Conservation (phyloP, 208 protist genomes). For the Trypanosoma brucei region DNA sequence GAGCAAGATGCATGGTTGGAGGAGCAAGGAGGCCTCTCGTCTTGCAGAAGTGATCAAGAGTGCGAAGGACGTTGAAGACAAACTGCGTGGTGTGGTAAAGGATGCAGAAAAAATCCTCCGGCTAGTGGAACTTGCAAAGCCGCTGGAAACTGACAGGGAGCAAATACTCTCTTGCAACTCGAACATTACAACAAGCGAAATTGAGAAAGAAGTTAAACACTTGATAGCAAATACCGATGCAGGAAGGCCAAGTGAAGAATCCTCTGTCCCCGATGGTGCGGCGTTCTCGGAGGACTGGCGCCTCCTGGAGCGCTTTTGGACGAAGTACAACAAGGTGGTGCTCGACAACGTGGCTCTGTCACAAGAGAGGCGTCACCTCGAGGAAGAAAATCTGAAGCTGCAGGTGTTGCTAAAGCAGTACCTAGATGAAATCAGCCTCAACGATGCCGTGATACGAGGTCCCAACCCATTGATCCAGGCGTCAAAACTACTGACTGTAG, state of each 20-base stretch:
- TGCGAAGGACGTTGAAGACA: constrained; percentile 72
- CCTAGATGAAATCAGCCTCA: constrained; percentile 94
- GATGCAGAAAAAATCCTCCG: constrained; percentile 88
- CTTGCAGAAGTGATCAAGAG: constrained; percentile 90
- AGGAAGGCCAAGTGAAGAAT: constrained; percentile 19
- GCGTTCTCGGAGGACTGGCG: constrained; percentile 83
- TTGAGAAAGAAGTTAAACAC: constrained; percentile 68
- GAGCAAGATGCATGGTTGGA: constrained; percentile 91
- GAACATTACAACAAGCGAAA: constrained; percentile 55
- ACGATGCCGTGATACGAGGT: constrained; percentile 82
- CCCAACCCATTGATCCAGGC: constrained; percentile 54
- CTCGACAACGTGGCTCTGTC: constrained; percentile 93
- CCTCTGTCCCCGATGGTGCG: constrained; percentile 23
- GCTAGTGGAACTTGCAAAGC: constrained; percentile 90
- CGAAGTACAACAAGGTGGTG: constrained; percentile 93
- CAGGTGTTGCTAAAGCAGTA: constrained; percentile 92
- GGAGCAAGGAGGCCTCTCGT: constrained; percentile 73
- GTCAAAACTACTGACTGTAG: constrained; percentile 56
- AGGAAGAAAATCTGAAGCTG: constrained; percentile 88
- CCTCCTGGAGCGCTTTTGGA: constrained; percentile 92
- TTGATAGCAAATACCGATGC: constrained; percentile 43
- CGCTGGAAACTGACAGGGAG: constrained; percentile 95
- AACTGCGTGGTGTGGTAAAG: constrained; percentile 57
- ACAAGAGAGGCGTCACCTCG: constrained; percentile 84
- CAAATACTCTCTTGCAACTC: constrained; percentile 89